A percentile compares a stretch with the other conserved stretches of the same genome.
Conservation (phyloP, 2,329 filamentous ascomycete genomes). For the Cladobotryum protrusum region DNA sequence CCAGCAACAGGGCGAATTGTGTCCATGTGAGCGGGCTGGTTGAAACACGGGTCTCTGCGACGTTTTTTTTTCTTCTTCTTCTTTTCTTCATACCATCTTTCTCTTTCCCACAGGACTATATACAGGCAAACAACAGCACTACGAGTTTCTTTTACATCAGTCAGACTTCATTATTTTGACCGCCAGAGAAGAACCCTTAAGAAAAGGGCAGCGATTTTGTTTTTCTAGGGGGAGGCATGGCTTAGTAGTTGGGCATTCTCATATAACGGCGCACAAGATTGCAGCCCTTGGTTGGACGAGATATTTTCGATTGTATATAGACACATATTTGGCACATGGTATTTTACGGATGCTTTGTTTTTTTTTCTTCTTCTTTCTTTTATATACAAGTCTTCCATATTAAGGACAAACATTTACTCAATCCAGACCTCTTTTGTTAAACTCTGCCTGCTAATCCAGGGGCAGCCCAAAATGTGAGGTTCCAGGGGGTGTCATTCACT, state of each 20-base stretch:
- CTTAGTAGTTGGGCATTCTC: too few species aligned
- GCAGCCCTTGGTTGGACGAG: too few species aligned
- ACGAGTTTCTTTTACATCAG: slow-evolving; percentile 1
- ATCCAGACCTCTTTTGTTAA: too few species aligned
- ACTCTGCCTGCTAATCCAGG: too few species aligned
- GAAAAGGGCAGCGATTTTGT: neutral
- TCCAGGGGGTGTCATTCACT: too few species aligned
- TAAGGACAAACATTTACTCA: too few species aligned
- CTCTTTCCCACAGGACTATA: neutral
- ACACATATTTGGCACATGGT: neutral
- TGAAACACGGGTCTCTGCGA: slow-evolving; percentile 1
- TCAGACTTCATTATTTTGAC: neutral
- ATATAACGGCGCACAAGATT: too few species aligned
- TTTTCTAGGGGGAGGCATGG: neutral
- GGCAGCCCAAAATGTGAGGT: neutral
- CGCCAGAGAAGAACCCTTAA: neutral
- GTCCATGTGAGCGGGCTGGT: slow-evolving; percentile 36
- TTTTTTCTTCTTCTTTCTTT: neutral
- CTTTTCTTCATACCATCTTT: neutral
- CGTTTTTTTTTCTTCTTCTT: neutral
- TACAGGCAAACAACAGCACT: slow-evolving; percentile 8
- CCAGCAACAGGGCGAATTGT: slow-evolving; percentile 30
- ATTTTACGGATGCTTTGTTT: neutral
- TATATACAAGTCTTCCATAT: neutral
- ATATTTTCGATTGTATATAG: neutral